Evolutionary conservation across 2,329 filamentous ascomycete species (phyloP).

Genomic region (Ophiognomonia clavigignenti-juglandacearum): DNA sequence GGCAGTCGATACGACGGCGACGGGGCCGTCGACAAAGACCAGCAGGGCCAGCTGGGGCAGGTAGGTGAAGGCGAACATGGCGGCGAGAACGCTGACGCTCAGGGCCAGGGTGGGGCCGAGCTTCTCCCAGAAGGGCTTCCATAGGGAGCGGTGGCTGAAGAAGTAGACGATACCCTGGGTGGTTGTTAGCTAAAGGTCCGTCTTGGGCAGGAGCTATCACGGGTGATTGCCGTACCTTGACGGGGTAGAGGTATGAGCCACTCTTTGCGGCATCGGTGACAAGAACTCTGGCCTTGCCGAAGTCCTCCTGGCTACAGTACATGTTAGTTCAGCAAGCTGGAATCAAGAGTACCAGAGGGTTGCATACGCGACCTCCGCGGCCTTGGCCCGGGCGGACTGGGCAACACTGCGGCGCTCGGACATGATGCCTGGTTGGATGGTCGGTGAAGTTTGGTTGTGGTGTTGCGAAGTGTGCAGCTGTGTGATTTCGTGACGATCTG

Average conservation of each 20-base stretch:
- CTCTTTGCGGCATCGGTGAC: constrained; percentile 68
- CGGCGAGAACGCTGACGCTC: constrained; percentile 64
- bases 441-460: background rate
- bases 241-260: constrained; percentile 68
- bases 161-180: constrained; percentile 58
- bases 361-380: constrained; percentile 44
- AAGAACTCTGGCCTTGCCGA: constrained; percentile 58
- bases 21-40: constrained; percentile 77
- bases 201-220: background rate
- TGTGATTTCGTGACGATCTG: background rate
- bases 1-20: constrained; percentile 69
- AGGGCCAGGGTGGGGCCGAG: constrained; percentile 61
- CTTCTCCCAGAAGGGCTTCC: constrained; percentile 53
- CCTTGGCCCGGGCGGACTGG: constrained; percentile 37
- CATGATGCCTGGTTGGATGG: constrained; percentile 1
- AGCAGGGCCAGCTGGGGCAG: constrained; percentile 78
- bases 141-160: constrained; percentile 47
- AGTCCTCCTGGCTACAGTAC: constrained; percentile 60
- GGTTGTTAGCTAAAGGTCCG: background rate
- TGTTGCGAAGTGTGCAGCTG: too few relatives aligned
- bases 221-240: constrained; percentile 47
- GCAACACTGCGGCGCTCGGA: constrained; percentile 23
- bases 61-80: constrained; percentile 89
- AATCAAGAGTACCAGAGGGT: background rate
- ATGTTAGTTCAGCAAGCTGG: constrained; percentile 10